A percentile compares a stretch with the other conserved stretches of the same genome.
phyloP scores from a whole-genome alignment of 495 filamentous ascomycete species.

The Emericellopsis terricola region DNA sequence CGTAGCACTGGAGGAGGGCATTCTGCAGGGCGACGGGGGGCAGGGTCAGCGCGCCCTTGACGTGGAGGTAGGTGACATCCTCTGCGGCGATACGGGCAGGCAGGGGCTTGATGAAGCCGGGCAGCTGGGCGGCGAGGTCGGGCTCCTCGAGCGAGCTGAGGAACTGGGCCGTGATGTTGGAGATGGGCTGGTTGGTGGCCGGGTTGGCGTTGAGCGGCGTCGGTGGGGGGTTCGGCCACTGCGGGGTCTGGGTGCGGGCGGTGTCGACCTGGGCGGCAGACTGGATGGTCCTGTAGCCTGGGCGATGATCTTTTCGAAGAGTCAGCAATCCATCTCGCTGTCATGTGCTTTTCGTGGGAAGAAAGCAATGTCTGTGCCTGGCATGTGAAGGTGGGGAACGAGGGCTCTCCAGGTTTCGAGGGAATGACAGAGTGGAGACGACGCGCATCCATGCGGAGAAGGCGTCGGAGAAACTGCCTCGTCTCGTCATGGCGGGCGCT shows the following conservation, averaged over 20 bases:
- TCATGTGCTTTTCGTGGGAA: too few species aligned
- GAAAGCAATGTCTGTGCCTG: too few species aligned
- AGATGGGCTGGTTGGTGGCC: neutral
- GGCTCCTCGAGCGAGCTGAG: constrained; percentile 14
- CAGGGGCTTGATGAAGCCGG: constrained; percentile 56
- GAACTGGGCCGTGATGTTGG: constrained; percentile 11
- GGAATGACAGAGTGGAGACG: too few species aligned
- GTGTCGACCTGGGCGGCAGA: constrained; percentile 9
- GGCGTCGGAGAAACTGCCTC: too few species aligned
- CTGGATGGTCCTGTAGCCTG: constrained; percentile 8
- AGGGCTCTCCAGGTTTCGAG: too few species aligned
- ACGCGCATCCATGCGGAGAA: too few species aligned
- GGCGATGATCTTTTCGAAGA: constrained; percentile 14
- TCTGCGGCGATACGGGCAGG: constrained; percentile 47
- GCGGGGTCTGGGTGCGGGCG: neutral
- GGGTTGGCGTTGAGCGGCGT: neutral
- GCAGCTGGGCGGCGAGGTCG: constrained; percentile 24
- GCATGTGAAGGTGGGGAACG: too few species aligned
- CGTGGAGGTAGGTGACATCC: constrained; percentile 55
- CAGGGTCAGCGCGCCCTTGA: constrained; percentile 57
- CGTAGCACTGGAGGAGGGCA: constrained; percentile 54
- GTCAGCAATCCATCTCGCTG: too few species aligned
- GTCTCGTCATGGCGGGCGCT: too few species aligned
- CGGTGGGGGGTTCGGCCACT: neutral
- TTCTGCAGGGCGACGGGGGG: constrained; percentile 49